Conservation (phyloP, 164 flowering plant species). For the Malania oleifera region DNA sequence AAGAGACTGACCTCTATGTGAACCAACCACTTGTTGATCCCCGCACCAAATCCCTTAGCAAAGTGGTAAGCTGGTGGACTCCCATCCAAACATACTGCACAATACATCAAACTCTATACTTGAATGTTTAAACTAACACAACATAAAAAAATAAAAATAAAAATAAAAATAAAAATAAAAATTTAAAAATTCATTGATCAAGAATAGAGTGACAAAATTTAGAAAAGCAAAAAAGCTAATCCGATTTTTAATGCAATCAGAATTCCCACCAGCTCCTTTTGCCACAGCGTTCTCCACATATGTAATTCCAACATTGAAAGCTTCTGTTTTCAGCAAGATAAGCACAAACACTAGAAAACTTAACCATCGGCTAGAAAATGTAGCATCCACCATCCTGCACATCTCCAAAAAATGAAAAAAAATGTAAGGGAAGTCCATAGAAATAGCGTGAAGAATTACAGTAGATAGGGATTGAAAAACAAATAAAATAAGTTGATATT, state of each 20-base stretch:
- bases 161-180: background rate
- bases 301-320: constrained; percentile 42
- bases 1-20: constrained; percentile 55
- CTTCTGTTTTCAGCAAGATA: constrained; percentile 35
- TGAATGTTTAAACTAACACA: background rate
- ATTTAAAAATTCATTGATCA: background rate
- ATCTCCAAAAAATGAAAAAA: background rate
- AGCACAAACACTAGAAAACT: constrained; percentile 20
- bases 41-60: constrained; percentile 46
- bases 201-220: background rate
- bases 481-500: no score
- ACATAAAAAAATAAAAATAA: background rate
- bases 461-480: no score
- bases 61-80: constrained; percentile 27
- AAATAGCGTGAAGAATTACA: no score
- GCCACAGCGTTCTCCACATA: constrained; percentile 52
- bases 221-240: background rate
- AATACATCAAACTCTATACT: background rate
- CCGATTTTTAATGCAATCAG: background rate
- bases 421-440: background rate
- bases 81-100: constrained; percentile 29
- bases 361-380: constrained; percentile 18
- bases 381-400: constrained; percentile 25
- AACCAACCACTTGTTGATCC: constrained; percentile 58
- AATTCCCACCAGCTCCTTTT: constrained; percentile 68